phyloP scores from a whole-genome alignment of 1,139 yeast species.

The Taphrina sp. region DNA sequence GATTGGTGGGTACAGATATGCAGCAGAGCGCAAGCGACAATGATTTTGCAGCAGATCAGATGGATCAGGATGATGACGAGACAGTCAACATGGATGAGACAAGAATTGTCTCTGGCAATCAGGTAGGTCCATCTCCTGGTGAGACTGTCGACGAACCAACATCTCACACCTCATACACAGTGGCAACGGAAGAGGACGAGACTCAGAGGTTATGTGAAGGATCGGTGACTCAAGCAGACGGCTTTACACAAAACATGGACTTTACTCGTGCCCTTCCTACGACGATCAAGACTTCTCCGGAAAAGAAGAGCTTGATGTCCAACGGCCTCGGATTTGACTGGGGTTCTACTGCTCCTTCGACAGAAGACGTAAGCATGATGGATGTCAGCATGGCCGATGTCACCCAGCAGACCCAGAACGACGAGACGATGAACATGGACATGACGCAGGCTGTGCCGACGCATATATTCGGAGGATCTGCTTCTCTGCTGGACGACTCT shows the following conservation, averaged over 20 bases:
- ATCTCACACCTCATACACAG: conserved; percentile 36
- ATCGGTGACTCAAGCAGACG: conserved; percentile 27
- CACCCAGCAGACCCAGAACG: conserved; percentile 28
- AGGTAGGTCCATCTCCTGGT: background rate
- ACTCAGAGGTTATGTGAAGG: conserved; percentile 32
- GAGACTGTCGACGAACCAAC: conserved; percentile 35
- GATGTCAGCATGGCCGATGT: conserved; percentile 32
- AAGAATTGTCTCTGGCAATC: conserved; percentile 31
- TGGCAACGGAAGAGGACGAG: conserved; percentile 28
- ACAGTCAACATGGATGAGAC: conserved; percentile 36
- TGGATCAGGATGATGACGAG: conserved; percentile 8
- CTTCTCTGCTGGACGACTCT: background rate
- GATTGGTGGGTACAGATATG: too few species aligned
- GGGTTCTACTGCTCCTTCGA: conserved; percentile 2
- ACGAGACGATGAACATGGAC: conserved; percentile 39
- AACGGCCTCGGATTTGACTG: conserved; percentile 5
- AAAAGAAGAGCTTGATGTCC: background rate
- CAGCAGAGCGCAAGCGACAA: background rate
- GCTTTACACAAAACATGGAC: conserved; percentile 18
- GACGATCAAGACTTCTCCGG: background rate
- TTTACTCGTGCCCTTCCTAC: background rate
- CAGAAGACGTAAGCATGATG: conserved; percentile 18
- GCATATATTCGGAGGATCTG: background rate
- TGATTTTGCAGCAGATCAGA: too few species aligned
- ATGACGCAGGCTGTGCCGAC: conserved; percentile 34